These are phyloP conservation scores for Beauveria caledonica DNA, from an alignment of 2,329 filamentous ascomycete species.

Conservation along the genomic window DNA sequence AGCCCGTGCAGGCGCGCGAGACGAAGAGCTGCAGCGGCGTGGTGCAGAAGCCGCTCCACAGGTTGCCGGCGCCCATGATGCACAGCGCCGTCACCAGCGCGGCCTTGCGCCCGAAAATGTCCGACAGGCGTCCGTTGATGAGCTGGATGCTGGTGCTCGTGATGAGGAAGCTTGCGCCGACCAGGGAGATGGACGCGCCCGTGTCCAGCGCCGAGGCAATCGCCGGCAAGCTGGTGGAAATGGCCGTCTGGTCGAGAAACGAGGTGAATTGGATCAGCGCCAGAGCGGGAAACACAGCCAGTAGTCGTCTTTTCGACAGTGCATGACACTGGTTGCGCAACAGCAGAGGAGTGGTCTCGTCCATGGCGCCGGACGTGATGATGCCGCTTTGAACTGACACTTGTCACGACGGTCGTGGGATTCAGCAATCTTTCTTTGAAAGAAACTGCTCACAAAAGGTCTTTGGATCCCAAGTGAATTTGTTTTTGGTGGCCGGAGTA, in stretches of 20 bases:
- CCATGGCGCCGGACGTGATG: neutral
- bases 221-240: constrained; percentile 1
- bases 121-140: constrained; percentile 1
- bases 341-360: constrained; percentile 2
- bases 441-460: too few relatives aligned
- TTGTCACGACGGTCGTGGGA: too few relatives aligned
- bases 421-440: too few relatives aligned
- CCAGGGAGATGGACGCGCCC: constrained; percentile 4
- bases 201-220: constrained; percentile 2
- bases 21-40: neutral
- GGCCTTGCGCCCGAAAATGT: neutral
- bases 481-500: too few relatives aligned
- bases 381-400: neutral
- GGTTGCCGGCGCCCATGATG: constrained; percentile 6
- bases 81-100: neutral
- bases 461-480: too few relatives aligned
- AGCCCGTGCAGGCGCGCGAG: neutral
- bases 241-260: constrained; percentile 8
- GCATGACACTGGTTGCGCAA: neutral
- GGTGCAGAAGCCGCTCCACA: constrained; percentile 3
- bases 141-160: constrained; percentile 6
- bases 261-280: constrained; percentile 4
- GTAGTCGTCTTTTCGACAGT: neutral
- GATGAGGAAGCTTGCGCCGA: constrained; percentile 5
- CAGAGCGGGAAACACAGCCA: neutral